Conservation (phyloP, 306 rosid genomes). For the Quercus agrifolia region DNA sequence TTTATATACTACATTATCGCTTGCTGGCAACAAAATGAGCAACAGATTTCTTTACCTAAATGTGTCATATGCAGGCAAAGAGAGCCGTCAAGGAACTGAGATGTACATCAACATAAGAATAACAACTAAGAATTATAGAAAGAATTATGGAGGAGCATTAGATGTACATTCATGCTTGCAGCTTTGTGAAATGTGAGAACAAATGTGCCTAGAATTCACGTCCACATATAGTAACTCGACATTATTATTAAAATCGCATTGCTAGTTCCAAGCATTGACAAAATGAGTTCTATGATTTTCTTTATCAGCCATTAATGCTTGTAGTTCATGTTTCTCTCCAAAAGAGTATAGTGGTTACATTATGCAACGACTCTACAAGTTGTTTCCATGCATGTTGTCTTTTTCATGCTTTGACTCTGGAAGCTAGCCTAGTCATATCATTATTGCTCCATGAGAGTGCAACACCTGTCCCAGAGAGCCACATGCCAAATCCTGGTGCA, state of each 20-base stretch:
- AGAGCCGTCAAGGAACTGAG: background rate
- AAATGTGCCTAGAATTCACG: background rate
- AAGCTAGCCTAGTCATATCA: background rate
- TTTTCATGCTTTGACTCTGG: background rate
- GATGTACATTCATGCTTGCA: too few species aligned
- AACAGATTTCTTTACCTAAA: background rate
- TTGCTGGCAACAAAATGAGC: background rate
- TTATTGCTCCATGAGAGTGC: background rate
- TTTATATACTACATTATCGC: background rate
- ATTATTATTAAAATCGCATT: background rate
- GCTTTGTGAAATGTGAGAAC: background rate
- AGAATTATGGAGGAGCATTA: too few species aligned
- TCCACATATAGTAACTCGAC: too few species aligned
- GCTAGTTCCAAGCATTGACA: background rate
- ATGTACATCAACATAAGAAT: background rate
- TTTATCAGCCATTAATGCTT: background rate
- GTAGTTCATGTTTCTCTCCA: background rate
- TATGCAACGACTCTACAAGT: background rate
- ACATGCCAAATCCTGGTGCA: background rate
- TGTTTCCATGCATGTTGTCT: background rate
- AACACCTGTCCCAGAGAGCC: conserved; percentile 3
- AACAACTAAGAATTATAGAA: too few species aligned
- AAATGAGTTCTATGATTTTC: background rate
- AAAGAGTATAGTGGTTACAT: background rate
- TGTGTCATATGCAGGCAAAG: background rate